These are phyloP conservation scores for Nemania serpens DNA, from an alignment of 2,329 filamentous ascomycete species.

Conservation along the genomic window DNA sequence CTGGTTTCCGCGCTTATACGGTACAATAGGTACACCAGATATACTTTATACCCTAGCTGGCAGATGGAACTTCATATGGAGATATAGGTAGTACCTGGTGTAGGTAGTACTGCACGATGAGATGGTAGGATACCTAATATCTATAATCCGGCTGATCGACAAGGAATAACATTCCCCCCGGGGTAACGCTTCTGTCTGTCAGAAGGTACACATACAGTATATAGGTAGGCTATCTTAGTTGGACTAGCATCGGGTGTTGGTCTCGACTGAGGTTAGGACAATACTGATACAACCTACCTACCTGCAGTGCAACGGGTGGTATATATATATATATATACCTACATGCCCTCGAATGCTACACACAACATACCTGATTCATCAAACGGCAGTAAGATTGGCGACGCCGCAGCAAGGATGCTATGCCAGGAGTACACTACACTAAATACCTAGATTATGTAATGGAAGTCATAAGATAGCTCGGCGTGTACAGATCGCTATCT, in stretches of 20 bases:
- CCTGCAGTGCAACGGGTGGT: too few relatives aligned
- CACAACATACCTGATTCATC: not conserved
- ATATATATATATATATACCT: too few relatives aligned
- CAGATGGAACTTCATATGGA: too few relatives aligned
- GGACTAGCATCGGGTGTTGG: too few relatives aligned
- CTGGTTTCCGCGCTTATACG: slow-evolving; percentile 14
- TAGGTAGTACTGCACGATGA: too few relatives aligned
- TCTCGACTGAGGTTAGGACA: too few relatives aligned
- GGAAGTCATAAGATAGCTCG: not conserved
- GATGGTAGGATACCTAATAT: not conserved
- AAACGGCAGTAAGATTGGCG: slow-evolving; percentile 4
- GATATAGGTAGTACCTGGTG: too few relatives aligned
- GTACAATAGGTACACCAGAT: not conserved
- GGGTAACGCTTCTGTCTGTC: not conserved
- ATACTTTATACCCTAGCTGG: too few relatives aligned
- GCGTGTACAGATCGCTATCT: slow-evolving; percentile 10
- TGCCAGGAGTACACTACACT: not conserved
- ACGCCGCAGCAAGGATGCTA: not conserved
- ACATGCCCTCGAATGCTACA: not conserved
- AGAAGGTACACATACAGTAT: too few relatives aligned
- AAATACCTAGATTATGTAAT: not conserved
- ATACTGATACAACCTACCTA: too few relatives aligned
- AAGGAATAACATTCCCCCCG: slow-evolving; percentile 1
- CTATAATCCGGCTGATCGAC: slow-evolving; percentile 5
- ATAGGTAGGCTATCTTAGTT: too few relatives aligned